Percentiles rank a stretch among this genome's conserved stretches.
These are phyloP conservation scores for Hypoxylon trugodes DNA, from an alignment of 495 filamentous ascomycete species.

Conservation along the genomic window DNA sequence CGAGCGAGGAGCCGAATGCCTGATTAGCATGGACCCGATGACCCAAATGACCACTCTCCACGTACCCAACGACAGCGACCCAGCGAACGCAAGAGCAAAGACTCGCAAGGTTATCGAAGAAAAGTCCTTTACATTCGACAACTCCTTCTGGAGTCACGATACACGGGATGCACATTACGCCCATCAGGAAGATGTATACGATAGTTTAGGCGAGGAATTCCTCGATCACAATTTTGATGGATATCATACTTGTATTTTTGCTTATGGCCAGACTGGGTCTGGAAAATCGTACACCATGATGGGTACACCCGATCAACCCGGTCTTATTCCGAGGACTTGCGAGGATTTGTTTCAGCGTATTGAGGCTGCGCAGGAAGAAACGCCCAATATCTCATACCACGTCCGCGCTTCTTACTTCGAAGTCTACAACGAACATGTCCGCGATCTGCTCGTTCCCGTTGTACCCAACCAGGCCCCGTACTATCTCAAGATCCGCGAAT, in stretches of 20 bases:
- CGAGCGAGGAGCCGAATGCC: conserved; percentile 79
- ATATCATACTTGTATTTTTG: conserved; percentile 99
- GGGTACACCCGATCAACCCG: conserved; percentile 84
- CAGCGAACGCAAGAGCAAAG: conserved; percentile 71
- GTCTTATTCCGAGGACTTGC: conserved; percentile 96
- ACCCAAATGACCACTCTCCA: conserved; percentile 84
- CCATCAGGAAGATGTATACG: conserved; percentile 90
- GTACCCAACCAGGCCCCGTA: conserved; percentile 74
- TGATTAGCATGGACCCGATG: conserved; percentile 87
- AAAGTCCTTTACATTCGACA: conserved; percentile 94
- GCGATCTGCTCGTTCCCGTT: conserved; percentile 87
- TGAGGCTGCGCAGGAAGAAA: conserved; percentile 73
- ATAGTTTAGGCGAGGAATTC: conserved; percentile 93
- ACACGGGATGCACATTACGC: conserved; percentile 67
- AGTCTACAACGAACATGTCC: conserved; percentile 99
- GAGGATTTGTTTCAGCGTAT: conserved; percentile 96
- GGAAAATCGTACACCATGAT: conserved; percentile 99
- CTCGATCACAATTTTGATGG: conserved; percentile 99
- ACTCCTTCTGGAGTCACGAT: conserved; percentile 95
- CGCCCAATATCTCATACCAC: conserved; percentile 90
- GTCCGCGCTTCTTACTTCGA: conserved; percentile 99
- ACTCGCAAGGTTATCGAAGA: conserved; percentile 82
- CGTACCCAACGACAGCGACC: conserved; percentile 68
- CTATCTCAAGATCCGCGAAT: conserved; percentile 97
- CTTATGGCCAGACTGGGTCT: conserved; percentile 97